A percentile compares a stretch with the other conserved stretches of the same genome.
Evolutionary conservation across 768 basidiomycete genomes (phyloP).

Genomic region (Suillus sp.): DNA sequence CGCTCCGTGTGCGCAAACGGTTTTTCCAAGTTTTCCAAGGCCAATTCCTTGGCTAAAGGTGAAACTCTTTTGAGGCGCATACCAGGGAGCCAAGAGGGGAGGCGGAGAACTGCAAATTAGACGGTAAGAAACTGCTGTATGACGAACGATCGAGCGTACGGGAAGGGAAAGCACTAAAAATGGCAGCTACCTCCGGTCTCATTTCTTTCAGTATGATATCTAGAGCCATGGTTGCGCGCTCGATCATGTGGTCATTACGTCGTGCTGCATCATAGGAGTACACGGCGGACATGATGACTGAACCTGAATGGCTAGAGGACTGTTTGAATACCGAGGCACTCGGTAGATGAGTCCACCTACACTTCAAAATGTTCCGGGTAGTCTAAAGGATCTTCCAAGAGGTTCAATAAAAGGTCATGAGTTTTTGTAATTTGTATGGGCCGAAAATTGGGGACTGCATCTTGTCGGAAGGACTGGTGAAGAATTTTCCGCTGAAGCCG

Average conservation of each 20-base stretch:
- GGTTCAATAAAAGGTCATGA: slow-evolving; percentile 2
- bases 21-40: slow-evolving; percentile 7
- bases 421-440: slow-evolving; percentile 7
- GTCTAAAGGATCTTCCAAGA: slow-evolving; percentile 8
- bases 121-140: slow-evolving; percentile 10
- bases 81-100: slow-evolving; percentile 19
- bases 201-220: slow-evolving; percentile 7
- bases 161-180: slow-evolving; percentile 12
- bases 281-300: slow-evolving; percentile 14
- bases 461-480: slow-evolving; percentile 17
- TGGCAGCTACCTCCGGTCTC: slow-evolving; percentile 9
- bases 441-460: slow-evolving; percentile 9
- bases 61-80: slow-evolving; percentile 12
- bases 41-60: not conserved
- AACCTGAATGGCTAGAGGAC: slow-evolving; percentile 10
- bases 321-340: not conserved
- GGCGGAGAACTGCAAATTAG: slow-evolving; percentile 8
- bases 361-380: slow-evolving; percentile 2
- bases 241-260: slow-evolving; percentile 3
- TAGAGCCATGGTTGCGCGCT: not conserved
- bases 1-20: slow-evolving; percentile 12
- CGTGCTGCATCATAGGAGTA: slow-evolving; percentile 14
- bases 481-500: slow-evolving; percentile 20
- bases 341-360: slow-evolving; percentile 2
- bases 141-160: slow-evolving; percentile 14